Evolutionary conservation across 2,329 filamentous ascomycete species (phyloP).

Genomic region (Sclerotinia borealis): DNA sequence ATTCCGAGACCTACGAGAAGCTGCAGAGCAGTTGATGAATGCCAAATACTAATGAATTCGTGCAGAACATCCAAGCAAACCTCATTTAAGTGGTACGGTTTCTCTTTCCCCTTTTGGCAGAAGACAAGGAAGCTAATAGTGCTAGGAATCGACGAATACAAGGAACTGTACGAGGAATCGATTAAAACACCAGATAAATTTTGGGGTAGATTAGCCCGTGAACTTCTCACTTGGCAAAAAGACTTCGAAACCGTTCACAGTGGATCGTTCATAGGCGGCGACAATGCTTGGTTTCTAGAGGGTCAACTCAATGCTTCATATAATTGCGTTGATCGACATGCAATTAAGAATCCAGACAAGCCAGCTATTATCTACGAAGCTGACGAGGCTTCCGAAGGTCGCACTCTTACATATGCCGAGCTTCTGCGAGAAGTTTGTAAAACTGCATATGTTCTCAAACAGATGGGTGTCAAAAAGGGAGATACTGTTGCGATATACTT

Average conservation of each 20-base stretch:
- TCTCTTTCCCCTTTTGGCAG: neutral
- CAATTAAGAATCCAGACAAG: constrained; percentile 87
- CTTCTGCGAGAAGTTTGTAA: constrained; percentile 86
- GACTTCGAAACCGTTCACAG: constrained; percentile 87
- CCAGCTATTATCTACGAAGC: constrained; percentile 98
- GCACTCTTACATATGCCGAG: constrained; percentile 87
- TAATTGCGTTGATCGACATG: constrained; percentile 96
- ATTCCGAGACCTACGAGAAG: neutral
- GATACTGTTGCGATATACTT: constrained; percentile 96
- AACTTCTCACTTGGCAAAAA: constrained; percentile 81
- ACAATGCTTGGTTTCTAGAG: constrained; percentile 92
- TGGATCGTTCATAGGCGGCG: constrained; percentile 71
- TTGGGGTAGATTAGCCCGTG: constrained; percentile 80
- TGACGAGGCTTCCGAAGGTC: constrained; percentile 81
- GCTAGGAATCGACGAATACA: constrained; percentile 59
- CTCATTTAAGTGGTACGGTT: constrained; percentile 57
- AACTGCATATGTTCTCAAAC: constrained; percentile 80
- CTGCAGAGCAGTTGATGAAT: neutral
- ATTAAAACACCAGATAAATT: constrained; percentile 85
- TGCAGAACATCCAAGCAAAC: constrained; percentile 63
- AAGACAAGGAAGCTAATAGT: neutral
- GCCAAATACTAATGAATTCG: constrained; percentile 29
- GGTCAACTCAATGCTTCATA: constrained; percentile 91
- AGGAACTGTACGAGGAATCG: constrained; percentile 70
- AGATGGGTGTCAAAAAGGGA: constrained; percentile 94